Evolutionary conservation across 192 early-diverging fungal genomes (phyloP).

Genomic region (Rhizoclosmatium globosum): DNA sequence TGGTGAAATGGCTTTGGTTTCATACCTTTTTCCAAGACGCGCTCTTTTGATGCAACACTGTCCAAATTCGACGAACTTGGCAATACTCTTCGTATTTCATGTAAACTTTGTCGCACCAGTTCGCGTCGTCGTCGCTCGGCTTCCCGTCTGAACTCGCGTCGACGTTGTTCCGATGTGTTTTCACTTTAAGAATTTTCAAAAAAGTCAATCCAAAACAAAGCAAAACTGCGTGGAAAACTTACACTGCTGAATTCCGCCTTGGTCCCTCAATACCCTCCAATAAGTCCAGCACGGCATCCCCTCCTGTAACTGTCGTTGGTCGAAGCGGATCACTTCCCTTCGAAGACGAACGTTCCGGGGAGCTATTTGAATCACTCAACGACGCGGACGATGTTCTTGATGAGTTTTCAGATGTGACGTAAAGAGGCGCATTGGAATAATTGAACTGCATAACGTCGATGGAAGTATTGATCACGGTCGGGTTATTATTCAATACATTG

Average conservation of each 20-base stretch:
- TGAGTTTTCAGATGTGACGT: slow-evolving; percentile 4
- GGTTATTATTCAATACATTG: background rate
- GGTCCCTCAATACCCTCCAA: background rate
- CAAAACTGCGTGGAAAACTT: background rate
- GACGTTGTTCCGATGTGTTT: too few species aligned
- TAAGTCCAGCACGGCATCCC: background rate
- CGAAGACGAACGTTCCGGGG: background rate
- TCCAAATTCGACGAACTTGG: background rate
- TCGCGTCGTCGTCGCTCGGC: slow-evolving; percentile 16
- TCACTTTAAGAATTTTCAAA: too few species aligned
- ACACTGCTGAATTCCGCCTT: background rate
- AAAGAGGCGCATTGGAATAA: background rate
- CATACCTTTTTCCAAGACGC: slow-evolving; percentile 20
- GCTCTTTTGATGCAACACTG: background rate
- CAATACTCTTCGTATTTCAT: background rate
- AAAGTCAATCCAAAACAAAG: background rate
- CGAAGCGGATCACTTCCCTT: background rate
- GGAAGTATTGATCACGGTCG: background rate
- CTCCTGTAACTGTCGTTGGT: background rate
- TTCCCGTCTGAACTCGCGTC: background rate
- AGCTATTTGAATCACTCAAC: background rate
- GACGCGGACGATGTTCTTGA: background rate
- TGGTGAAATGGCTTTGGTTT: background rate
- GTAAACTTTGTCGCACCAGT: background rate
- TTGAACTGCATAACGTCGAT: background rate